Evolutionary conservation across 1,139 yeast genomes (phyloP).

Genomic region (Pichia sp.): DNA sequence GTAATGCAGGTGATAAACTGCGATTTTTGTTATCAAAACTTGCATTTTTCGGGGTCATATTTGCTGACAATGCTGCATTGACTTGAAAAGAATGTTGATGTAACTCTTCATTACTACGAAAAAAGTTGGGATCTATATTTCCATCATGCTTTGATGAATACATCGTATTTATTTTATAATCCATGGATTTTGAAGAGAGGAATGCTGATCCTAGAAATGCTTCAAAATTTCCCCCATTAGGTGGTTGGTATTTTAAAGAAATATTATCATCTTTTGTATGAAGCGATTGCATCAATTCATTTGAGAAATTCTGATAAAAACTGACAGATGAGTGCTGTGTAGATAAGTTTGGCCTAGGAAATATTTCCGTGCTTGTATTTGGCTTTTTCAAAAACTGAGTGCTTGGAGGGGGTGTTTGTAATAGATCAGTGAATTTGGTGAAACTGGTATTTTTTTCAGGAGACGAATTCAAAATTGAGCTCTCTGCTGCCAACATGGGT

Average conservation of each 20-base stretch:
- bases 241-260: too few relatives aligned
- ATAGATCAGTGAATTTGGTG: background rate
- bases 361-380: background rate
- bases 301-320: conserved; percentile 1
- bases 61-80: background rate
- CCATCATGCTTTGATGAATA: background rate
- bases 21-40: background rate
- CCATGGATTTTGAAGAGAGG: too few relatives aligned
- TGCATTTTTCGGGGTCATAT: background rate
- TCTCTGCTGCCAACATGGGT: too few relatives aligned
- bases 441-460: too few relatives aligned
- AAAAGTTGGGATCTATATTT: conserved; percentile 5
- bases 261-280: too few relatives aligned
- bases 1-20: conserved; percentile 1
- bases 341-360: background rate
- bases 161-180: too few relatives aligned
- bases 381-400: background rate
- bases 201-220: too few relatives aligned
- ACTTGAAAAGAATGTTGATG: too few relatives aligned
- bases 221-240: too few relatives aligned
- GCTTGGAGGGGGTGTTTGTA: conserved; percentile 5
- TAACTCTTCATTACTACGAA: background rate
- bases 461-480: too few relatives aligned
- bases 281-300: conserved; percentile 4
- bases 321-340: background rate